Evolutionary conservation across 495 filamentous ascomycete species (phyloP), one percentile per base, ranked within the genome.

Genomic region (Jackrogersella multiformis): DNA sequence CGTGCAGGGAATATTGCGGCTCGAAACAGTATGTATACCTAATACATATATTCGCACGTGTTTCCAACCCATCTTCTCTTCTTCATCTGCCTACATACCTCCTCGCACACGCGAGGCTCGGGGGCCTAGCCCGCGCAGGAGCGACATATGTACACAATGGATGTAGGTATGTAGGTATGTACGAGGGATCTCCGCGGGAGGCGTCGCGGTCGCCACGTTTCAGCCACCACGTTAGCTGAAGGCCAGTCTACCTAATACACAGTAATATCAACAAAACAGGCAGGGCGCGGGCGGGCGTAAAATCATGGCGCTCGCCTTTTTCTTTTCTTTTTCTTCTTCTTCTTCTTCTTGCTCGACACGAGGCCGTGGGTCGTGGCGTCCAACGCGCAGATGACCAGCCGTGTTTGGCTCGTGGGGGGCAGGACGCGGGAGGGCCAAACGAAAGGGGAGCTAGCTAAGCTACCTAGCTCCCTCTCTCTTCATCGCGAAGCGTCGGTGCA

Each of bases 131-230:
- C 35, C 4, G 42, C 65, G 61, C 57, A 56, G 61, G 56, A 69
- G 52, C 61, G 49, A 64, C 56, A 49, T 42, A 53, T 21, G n/a
- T n/a, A n/a, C n/a, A n/a, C n/a, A n/a, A n/a, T n/a, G n/a, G n/a
- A n/a, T n/a, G n/a, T n/a, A n/a, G n/a, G n/a, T n/a, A n/a, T n/a
- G n/a, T n/a, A n/a, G n/a, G n/a, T n/a, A n/a, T n/a, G n/a, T n/a
- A n/a, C n/a, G 18, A 18, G 54, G 56, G 39, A 57, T 69, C 42
- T 23, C 61, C 42, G 42, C 48, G 56, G 56, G 66, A 69, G 66
- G 61, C 66, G 60, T 48, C 24, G 24, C 23, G 49, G 39, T 59
- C 41, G 45, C 18, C n/a, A 42, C 35, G 66, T 69, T 69, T 69
- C 66, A 69, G 60, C 49, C 49, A 36, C 13, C n/a, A n/a, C n/a